Base-by-base conservation (phyloP, 768 basidiomycete species). In the Amanita rubescens region DNA sequence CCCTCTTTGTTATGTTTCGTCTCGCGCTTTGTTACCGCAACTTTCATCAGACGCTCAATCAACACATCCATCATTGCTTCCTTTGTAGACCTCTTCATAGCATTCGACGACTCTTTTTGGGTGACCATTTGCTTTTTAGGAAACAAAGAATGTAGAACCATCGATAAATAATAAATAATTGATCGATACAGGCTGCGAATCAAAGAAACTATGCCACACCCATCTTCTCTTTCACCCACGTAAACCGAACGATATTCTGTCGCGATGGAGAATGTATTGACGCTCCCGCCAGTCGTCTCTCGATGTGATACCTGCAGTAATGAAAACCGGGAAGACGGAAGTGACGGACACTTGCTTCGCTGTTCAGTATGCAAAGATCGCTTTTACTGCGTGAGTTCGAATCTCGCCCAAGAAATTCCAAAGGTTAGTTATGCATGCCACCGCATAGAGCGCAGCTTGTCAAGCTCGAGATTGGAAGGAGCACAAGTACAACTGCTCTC, bases 391-490 rank as follows among this genome's bases (percentile, higher is more conserved):
- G 52, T 46, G 25, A 37, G 43, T 38, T 12, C 14, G 11, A 7
- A 15, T 19, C 11, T 33, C 10, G 14, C 9, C 12, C 33, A 38
- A 11, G 24, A 10, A 24, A 15, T 20, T 43, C 34, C 19, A 14
- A 19, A 42, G 9, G n/a, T 46, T 5, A 27, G 6, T 43, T 43
- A 43, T 11, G 10, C 33, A 24, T 19, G 19, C 22, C 19, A 19
- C 9, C 10, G 22, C 27, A 32, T 20, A 52, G 51, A 43, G 51
- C 12, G n/a, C 42, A 20, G 25, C 41, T 15, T 52, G 51, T 22
- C 51, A 52, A 33, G 19, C 41, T n/a, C 39, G 43, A 34, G 51
- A 52, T n/a, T 52, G 51, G 51, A 52, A 52, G 22, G 51, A 52
- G 41, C 51, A 52, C 41, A 52, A 52, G 22, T 42, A 52, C 30